These are phyloP conservation scores for Rugosomyces carneus DNA, from an alignment of 1,284 basidiomycete species.

Conservation along the genomic window DNA sequence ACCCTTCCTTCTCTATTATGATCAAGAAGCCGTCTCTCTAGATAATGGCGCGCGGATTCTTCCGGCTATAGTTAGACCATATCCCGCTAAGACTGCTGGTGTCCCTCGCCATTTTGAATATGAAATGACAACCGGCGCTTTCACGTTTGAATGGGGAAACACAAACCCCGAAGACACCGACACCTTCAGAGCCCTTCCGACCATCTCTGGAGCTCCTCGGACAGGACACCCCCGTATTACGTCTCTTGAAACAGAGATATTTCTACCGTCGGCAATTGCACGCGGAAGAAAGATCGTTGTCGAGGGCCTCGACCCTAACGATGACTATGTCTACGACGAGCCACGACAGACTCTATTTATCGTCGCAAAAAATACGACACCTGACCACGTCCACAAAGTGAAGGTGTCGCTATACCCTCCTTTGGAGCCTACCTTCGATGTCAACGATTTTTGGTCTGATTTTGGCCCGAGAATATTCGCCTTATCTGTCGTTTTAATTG, in stretches of 20 bases:
- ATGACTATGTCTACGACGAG: slow-evolving; percentile 46
- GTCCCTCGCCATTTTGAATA: slow-evolving; percentile 63
- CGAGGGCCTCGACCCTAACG: slow-evolving; percentile 41
- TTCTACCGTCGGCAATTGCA: slow-evolving; percentile 59
- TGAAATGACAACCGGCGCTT: slow-evolving; percentile 62
- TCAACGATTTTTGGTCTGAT: slow-evolving; percentile 63
- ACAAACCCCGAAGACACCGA: slow-evolving; percentile 20
- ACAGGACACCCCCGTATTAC: slow-evolving; percentile 33
- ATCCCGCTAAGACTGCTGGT: slow-evolving; percentile 74
- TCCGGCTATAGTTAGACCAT: slow-evolving; percentile 71
- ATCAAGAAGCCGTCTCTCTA: slow-evolving; percentile 54
- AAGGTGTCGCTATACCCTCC: slow-evolving; percentile 51
- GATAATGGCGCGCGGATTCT: slow-evolving; percentile 82
- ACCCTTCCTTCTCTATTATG: slow-evolving; percentile 41
- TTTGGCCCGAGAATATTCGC: slow-evolving; percentile 40
- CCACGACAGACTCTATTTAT: slow-evolving; percentile 64
- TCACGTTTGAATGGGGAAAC: slow-evolving; percentile 58
- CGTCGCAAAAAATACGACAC: slow-evolving; percentile 37
- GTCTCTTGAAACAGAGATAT: slow-evolving; percentile 72
- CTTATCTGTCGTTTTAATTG: slow-evolving; percentile 28
- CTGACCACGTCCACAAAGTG: slow-evolving; percentile 42
- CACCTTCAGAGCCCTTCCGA: slow-evolving; percentile 7
- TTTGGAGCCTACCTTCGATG: slow-evolving; percentile 40
- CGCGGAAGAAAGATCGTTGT: slow-evolving; percentile 55
- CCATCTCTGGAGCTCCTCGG: slow-evolving; percentile 32